Evolutionary conservation across 495 filamentous ascomycete species (phyloP).

Genomic region (Xylaria curta): DNA sequence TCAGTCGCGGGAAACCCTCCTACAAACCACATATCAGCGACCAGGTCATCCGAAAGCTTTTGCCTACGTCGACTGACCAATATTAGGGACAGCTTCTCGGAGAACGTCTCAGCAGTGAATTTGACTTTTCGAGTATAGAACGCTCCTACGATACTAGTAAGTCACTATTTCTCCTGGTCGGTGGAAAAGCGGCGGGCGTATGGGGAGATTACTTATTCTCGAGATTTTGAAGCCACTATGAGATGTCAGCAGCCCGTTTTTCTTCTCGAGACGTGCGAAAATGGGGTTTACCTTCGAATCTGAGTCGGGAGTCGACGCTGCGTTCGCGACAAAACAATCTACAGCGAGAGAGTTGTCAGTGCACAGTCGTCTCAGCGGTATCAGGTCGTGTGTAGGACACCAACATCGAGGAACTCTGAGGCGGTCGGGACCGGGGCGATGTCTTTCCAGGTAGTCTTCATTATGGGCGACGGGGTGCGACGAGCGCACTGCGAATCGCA

Average conservation of each 20-base stretch:
- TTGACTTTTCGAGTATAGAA: slow-evolving; percentile 99
- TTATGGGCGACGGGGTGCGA: slow-evolving; percentile 35
- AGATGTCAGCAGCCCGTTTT: slow-evolving; percentile 3
- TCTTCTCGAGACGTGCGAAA: neutral
- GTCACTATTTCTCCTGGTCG: neutral
- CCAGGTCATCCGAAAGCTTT: neutral
- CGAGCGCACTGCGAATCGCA: slow-evolving; percentile 24
- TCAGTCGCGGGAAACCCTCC: slow-evolving; percentile 89
- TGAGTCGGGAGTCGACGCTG: slow-evolving; percentile 95
- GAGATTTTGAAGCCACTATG: slow-evolving; percentile 86
- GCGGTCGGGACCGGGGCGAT: slow-evolving; percentile 91
- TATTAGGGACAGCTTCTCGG: slow-evolving; percentile 74
- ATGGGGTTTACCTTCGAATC: slow-evolving; percentile 62
- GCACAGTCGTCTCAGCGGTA: neutral
- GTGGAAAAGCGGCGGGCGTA: neutral
- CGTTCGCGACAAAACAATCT: slow-evolving; percentile 89
- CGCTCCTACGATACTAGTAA: slow-evolving; percentile 49
- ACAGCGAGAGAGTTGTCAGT: neutral
- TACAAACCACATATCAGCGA: slow-evolving; percentile 66
- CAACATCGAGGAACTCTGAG: slow-evolving; percentile 86
- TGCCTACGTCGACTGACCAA: slow-evolving; percentile 3
- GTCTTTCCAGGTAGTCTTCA: slow-evolving; percentile 64
- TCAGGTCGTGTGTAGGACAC: neutral
- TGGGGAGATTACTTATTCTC: slow-evolving; percentile 64
- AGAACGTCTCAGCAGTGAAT: slow-evolving; percentile 96